phyloP scores from a whole-genome alignment of 108 stramenopile species.

The Parmales sp. region DNA sequence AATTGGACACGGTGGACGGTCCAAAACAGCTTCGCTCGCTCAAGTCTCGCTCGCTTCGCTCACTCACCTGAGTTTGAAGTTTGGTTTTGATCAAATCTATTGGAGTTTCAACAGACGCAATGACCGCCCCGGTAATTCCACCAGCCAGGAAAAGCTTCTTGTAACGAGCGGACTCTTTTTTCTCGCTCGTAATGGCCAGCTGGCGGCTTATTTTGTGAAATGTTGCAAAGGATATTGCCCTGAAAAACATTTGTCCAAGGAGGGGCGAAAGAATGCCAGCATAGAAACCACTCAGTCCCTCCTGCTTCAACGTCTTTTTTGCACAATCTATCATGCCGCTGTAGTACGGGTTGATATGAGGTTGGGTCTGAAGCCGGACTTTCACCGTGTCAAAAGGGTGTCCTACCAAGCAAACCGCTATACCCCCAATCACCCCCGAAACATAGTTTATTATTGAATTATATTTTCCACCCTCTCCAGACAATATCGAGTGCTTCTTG shows the following conservation, averaged over 20 bases:
- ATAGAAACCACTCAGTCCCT: neutral
- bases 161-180: neutral
- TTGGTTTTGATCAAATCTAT: conserved; percentile 2
- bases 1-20: no score
- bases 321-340: neutral
- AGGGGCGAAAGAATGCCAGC: neutral
- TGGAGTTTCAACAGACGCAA: neutral
- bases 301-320: neutral
- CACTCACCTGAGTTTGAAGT: neutral
- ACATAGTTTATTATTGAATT: conserved; percentile 3
- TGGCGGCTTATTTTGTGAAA: neutral
- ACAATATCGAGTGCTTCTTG: no score
- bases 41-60: no score
- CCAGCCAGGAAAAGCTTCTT: neutral
- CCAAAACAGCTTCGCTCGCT: no score
- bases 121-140: neutral
- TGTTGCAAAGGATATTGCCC: neutral
- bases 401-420: neutral
- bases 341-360: neutral
- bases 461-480: no score
- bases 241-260: conserved; percentile 1
- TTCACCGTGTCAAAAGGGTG: conserved; percentile 5
- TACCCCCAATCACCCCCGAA: neutral
- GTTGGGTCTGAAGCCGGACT: conserved; percentile 8
- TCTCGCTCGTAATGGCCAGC: neutral